Conservation (phyloP, 1,284 basidiomycete species). For the Somion occarium region DNA sequence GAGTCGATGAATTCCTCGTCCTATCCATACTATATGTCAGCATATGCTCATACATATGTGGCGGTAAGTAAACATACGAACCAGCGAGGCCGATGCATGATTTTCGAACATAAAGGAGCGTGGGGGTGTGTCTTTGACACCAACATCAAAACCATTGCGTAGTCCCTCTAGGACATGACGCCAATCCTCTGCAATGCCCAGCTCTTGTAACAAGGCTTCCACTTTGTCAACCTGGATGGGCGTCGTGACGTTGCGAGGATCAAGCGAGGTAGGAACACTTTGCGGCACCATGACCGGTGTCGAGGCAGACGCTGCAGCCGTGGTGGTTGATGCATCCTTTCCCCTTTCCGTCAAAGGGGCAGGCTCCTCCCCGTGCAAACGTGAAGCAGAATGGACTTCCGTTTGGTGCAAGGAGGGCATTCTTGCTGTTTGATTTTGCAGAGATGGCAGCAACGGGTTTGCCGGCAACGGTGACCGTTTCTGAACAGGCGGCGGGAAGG, state of each 20-base stretch:
- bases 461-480: neutral
- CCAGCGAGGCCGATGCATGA: slow-evolving; percentile 23
- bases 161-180: slow-evolving; percentile 21
- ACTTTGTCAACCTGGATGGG: slow-evolving; percentile 12
- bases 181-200: slow-evolving; percentile 18
- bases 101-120: slow-evolving; percentile 23
- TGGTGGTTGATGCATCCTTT: neutral
- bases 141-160: slow-evolving; percentile 27
- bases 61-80: neutral
- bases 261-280: neutral
- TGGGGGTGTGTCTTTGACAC: slow-evolving; percentile 7
- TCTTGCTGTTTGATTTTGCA: neutral
- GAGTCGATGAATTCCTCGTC: slow-evolving; percentile 28
- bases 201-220: slow-evolving; percentile 11
- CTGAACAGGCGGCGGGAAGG: neutral
- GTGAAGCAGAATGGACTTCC: neutral
- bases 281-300: neutral
- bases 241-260: slow-evolving; percentile 9
- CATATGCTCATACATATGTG: neutral
- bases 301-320: neutral
- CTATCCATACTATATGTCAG: slow-evolving; percentile 6
- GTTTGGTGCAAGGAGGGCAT: neutral
- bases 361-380: neutral
- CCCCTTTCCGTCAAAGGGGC: neutral
- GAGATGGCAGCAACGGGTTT: neutral